Percentiles rank a stretch among this genome's conserved stretches.
Conservation (phyloP, 2,329 filamentous ascomycete species). For the Cladophialophora chaetospira region DNA sequence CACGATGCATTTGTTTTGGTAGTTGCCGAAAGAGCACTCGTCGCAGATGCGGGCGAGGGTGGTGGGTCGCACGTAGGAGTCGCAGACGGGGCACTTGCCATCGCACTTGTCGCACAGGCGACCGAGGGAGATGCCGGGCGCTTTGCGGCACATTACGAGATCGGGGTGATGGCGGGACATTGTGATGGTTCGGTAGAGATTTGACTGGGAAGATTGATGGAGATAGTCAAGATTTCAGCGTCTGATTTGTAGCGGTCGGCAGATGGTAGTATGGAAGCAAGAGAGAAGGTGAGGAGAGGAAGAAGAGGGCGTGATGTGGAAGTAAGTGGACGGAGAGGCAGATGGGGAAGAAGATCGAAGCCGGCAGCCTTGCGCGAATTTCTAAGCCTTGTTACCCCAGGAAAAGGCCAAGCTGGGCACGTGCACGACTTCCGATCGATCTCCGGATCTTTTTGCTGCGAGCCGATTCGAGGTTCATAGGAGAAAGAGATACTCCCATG, state of each 20-base stretch:
- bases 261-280: not conserved
- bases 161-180: slow-evolving; percentile 98
- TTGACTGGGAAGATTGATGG: not conserved
- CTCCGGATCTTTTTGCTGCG: slow-evolving; percentile 9
- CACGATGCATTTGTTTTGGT: slow-evolving; percentile 99
- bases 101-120: slow-evolving; percentile 99
- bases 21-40: slow-evolving; percentile 99
- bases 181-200: slow-evolving; percentile 34
- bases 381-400: slow-evolving; percentile 20
- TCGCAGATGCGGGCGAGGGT: slow-evolving; percentile 98
- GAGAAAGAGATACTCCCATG: not conserved
- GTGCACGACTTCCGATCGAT: slow-evolving; percentile 15
- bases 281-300: not conserved
- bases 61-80: slow-evolving; percentile 96
- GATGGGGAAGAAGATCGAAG: slow-evolving; percentile 1
- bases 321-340: not conserved
- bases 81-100: slow-evolving; percentile 98
- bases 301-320: not conserved
- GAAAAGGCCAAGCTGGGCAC: slow-evolving; percentile 7
- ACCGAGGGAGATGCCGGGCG: slow-evolving; percentile 94
- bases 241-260: not conserved
- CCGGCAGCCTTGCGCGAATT: slow-evolving; percentile 19
- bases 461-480: slow-evolving; percentile 15
- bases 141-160: slow-evolving; percentile 99
- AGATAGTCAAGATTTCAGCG: not conserved